Evolutionary conservation across 2,329 filamentous ascomycete species (phyloP).

Genomic region (Xylaria multiplex): DNA sequence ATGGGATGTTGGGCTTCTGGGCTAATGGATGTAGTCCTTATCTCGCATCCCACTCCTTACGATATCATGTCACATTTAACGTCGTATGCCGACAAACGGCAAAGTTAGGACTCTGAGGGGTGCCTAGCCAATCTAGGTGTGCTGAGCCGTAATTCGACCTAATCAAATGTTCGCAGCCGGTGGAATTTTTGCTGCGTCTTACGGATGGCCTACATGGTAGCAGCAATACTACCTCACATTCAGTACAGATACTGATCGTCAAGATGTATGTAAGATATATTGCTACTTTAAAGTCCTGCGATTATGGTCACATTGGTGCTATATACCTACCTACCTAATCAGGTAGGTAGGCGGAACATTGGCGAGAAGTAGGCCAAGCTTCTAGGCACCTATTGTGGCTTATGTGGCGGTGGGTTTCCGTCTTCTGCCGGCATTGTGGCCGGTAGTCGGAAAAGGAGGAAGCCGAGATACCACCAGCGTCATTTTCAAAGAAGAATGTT

Average conservation of each 20-base stretch:
- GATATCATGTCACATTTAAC: neutral
- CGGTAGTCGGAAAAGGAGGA: neutral
- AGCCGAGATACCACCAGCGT: no score
- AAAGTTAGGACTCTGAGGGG: neutral
- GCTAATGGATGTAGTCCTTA: neutral
- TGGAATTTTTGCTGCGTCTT: slow-evolving; percentile 3
- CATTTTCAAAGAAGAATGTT: neutral
- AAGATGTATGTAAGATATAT: neutral
- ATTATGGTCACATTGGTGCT: neutral
- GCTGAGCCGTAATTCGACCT: neutral
- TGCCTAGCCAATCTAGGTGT: neutral
- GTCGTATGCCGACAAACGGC: neutral
- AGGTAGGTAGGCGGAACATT: neutral
- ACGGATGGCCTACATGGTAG: slow-evolving; percentile 4
- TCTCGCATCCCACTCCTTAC: neutral
- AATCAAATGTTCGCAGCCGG: neutral
- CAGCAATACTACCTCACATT: neutral
- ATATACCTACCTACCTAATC: slow-evolving; percentile 4
- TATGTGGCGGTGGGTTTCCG: slow-evolving; percentile 4
- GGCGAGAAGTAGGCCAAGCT: neutral
- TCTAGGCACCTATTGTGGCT: slow-evolving; percentile 2
- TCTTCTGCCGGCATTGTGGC: neutral
- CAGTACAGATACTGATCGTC: neutral
- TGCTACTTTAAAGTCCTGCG: slow-evolving; percentile 1
- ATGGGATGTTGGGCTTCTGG: neutral